Evolutionary conservation across 2,329 filamentous ascomycete genomes (phyloP), one percentile per base, ranked within the genome.

Genomic region (Nemania sp.): DNA sequence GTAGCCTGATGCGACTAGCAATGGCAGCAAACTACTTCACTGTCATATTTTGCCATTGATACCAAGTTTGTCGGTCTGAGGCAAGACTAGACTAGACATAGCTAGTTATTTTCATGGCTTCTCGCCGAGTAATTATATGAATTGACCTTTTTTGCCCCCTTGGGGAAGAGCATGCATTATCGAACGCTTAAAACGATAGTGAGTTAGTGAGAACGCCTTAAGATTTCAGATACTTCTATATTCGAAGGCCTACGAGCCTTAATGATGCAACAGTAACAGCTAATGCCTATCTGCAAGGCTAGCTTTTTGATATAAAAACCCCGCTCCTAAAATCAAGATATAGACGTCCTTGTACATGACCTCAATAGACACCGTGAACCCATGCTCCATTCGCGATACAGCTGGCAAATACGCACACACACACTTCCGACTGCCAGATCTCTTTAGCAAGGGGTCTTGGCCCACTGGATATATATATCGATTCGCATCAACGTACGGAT

Each of bases 261-360:
- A 18, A 53, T 52, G 49, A 11, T 15, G 7, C 7, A 62, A 20
- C 41, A 55, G 38, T 13, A 47, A 57, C 18, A 20, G 35, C 24
- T 41, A 43, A 55, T 49, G n/a, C 20, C 26, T 57, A n/a, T 43
- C 18, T 29, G 15, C 51, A 52, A 10, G 43, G 51, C 24, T 51
- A 8, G 35, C 43, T 32, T 45, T 52, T 57, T 38, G 52, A 52
- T 27, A 35, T 11, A 26, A 59, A 41, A 20, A 51, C 52, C 22
- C 54, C 62, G 55, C 55, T 43, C 45, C 55, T n/a, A 49, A 59
- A 58, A 60, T 35, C 38, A 59, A 52, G n/a, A 62, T 52, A 24
- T 38, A 62, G 29, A 61, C 68, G 49, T 62, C 38, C 61, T 54
- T 62, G 55, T 60, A 63, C 55, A 58, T 53, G 52, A 45, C n/a